These are phyloP conservation scores for Russula sp. DNA, from an alignment of 768 basidiomycete genomes.

Conservation along the genomic window DNA sequence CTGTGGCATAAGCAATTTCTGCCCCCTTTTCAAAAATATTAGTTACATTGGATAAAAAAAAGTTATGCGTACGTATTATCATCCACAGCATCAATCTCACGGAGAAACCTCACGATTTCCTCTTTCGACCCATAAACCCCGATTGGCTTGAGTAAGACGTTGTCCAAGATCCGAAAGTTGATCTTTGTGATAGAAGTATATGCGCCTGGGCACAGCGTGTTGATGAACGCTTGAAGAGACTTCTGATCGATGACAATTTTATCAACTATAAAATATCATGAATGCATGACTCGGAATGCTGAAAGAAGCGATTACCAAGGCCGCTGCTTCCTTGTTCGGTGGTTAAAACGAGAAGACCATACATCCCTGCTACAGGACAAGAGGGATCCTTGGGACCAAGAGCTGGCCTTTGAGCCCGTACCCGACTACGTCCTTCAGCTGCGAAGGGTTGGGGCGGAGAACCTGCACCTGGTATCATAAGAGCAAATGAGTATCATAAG, in stretches of 20 bases:
- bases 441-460: neutral
- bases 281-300: neutral
- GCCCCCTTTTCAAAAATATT: conserved; percentile 15
- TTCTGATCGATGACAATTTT: conserved; percentile 54
- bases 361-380: conserved; percentile 36
- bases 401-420: neutral
- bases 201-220: conserved; percentile 42
- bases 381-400: conserved; percentile 3
- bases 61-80: conserved; percentile 32
- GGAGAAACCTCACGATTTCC: conserved; percentile 42
- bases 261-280: conserved; percentile 35
- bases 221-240: conserved; percentile 42
- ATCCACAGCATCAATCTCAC: conserved; percentile 31
- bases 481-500: neutral
- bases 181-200: conserved; percentile 48
- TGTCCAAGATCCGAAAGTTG: conserved; percentile 46
- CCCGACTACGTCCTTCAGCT: too few relatives aligned
- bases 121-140: conserved; percentile 52
- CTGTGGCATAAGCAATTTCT: conserved; percentile 17
- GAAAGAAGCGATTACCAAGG: conserved; percentile 33
- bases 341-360: conserved; percentile 47
- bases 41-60: neutral
- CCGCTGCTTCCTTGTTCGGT: conserved; percentile 44
- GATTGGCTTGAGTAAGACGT: conserved; percentile 38
- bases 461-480: neutral